Base-by-base conservation (phyloP, 2,329 filamentous ascomycete species). In the Botrytis cinerea region DNA sequence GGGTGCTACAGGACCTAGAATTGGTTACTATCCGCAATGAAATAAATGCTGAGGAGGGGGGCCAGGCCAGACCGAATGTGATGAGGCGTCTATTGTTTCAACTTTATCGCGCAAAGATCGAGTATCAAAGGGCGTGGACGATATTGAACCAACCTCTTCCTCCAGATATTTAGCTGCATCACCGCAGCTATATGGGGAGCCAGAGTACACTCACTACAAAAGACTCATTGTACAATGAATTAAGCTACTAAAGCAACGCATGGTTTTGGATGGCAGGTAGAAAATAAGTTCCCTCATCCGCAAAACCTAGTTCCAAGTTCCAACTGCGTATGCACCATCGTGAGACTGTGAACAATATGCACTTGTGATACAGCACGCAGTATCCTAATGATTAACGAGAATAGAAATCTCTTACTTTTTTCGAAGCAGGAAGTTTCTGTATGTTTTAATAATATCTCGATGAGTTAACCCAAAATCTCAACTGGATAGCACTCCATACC, bases 91-190 rank as follows among this genome's bases (percentile, higher is more conserved):
- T 51, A n/a, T 2, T 51, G 0, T 51, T 51, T 51, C 48, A 51
- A 51, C 48, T 51, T 51, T 51, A 1, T 14, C 48, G 48, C 0
- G 10, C 48, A n/a, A 54, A n/a, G 2, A 54, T 54, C 0, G 48
- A 54, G 0, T n/a, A 7, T 54, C 48, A 54, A 54, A 6, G 5
- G 25, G 48, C 12, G 48, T 54, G 48, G 48, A 1, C 5, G 48
- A 0, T 0, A 3, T 2, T n/a, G 25, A 7, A 51, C 5, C 0
- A 0, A n/a, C 25, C 4, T 51, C 2, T 0, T 7, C 1, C 0
- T n/a, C 10, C 48, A n/a, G 25, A 51, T 6, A 5, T n/a, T 59
- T 59, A 35, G 57, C 57, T 60, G 7, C 1, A 60, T 22, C 7
- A 2, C 51, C 22, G 46, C 5, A 35, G 32, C 32, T 10, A 60